phyloP scores from a whole-genome alignment of 306 rosid genomes.

The Corylus avellana region DNA sequence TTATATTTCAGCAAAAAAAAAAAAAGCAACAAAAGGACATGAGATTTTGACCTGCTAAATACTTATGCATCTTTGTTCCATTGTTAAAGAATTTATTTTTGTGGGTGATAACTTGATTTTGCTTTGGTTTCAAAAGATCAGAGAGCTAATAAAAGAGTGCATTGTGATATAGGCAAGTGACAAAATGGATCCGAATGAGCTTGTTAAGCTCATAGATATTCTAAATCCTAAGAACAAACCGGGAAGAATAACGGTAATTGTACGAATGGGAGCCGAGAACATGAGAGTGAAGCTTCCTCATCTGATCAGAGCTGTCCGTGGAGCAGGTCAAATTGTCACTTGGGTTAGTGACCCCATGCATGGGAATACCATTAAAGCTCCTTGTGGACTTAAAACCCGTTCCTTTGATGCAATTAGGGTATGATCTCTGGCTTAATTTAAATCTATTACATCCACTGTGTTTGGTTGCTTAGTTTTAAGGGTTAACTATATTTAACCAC shows the following conservation, averaged over 20 bases:
- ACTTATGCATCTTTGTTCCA: not conserved
- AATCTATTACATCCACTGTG: not conserved
- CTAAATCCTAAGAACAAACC: slow-evolving; percentile 41
- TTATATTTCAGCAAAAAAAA: not conserved
- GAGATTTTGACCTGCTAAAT: not conserved
- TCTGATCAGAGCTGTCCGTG: slow-evolving; percentile 41
- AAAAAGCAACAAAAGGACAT: no score
- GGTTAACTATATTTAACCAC: no score
- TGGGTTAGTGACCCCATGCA: slow-evolving; percentile 53
- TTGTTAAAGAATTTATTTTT: not conserved
- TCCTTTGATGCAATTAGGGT: slow-evolving; percentile 48
- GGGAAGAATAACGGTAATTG: slow-evolving; percentile 40
- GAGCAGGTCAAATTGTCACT: slow-evolving; percentile 43
- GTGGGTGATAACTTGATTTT: not conserved
- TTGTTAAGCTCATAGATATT: slow-evolving; percentile 43
- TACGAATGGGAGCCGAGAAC: slow-evolving; percentile 51
- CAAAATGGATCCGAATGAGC: slow-evolving; percentile 47
- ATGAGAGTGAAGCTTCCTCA: slow-evolving; percentile 48
- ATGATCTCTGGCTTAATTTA: slow-evolving; percentile 5
- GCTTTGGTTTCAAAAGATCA: not conserved
- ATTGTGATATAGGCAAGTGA: slow-evolving; percentile 43
- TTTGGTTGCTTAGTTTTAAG: not conserved
- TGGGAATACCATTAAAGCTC: slow-evolving; percentile 49
- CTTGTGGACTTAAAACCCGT: slow-evolving; percentile 47
- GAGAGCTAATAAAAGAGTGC: not conserved